Conservation (phyloP, 352 stramenopile genomes). For the Phytophthora melonis region DNA sequence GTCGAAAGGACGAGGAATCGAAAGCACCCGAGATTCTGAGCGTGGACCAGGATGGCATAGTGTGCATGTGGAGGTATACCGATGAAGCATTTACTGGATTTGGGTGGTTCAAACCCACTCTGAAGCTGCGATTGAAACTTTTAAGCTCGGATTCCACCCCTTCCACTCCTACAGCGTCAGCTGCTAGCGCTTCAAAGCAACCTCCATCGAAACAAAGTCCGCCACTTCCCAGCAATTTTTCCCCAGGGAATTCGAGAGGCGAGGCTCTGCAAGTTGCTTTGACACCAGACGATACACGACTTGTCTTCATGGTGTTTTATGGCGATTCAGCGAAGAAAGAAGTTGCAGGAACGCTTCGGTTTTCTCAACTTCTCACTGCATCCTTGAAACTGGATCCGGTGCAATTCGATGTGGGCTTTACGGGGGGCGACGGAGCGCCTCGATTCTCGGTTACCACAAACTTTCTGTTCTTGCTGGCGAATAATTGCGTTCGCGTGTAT, state of each 20-base stretch:
- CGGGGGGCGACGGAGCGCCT: constrained; percentile 36
- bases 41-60: constrained; percentile 45
- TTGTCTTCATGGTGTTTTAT: constrained; percentile 60
- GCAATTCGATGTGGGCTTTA: constrained; percentile 37
- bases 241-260: constrained; percentile 5
- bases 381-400: constrained; percentile 34
- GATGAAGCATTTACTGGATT: constrained; percentile 47
- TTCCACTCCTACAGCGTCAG: neutral
- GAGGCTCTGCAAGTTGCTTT: constrained; percentile 58
- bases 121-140: constrained; percentile 41
- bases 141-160: neutral
- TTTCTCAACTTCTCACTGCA: constrained; percentile 45
- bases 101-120: constrained; percentile 52
- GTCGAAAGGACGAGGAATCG: constrained; percentile 1
- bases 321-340: constrained; percentile 32
- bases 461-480: constrained; percentile 46
- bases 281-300: constrained; percentile 37
- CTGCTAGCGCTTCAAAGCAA: constrained; percentile 9
- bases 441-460: constrained; percentile 49
- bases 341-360: constrained; percentile 34
- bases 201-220: constrained; percentile 4
- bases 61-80: constrained; percentile 58
- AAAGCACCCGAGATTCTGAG: constrained; percentile 44
- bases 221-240: neutral
- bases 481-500: constrained; percentile 46